Evolutionary conservation across 345 rosid species (phyloP), one percentile per base, ranked within the genome.

Genomic region (Lumnitzera littorea): DNA sequence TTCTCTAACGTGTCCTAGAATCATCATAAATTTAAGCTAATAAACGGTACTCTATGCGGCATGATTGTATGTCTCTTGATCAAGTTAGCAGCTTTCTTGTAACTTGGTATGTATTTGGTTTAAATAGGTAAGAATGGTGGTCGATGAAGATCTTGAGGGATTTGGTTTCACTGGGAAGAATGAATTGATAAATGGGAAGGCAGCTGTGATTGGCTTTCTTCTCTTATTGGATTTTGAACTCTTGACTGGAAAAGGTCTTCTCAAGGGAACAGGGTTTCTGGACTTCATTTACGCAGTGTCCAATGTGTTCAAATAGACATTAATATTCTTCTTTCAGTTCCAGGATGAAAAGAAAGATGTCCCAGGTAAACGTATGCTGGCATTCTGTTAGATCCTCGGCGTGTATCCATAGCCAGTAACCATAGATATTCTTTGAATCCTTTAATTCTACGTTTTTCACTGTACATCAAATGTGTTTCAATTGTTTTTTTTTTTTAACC

Each of bases 261-360:
- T 92, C 59, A 92, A 92, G 62, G 96, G 96, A 55, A 87, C 90
- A 2, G 94, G 98, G 14, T 87, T 92, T 80, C 77, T 92, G 83
- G 96, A 92, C 80, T 87, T 92, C 58, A 70, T 92, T 9, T 89
- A 87, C 66, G 29, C 85, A 63, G 78, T 74, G 59, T 65, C 96
- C 12, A 62, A 84, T 71, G 90, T 91, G 71, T 81, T 92, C 70
- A 89, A 87, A 20, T 92, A 71, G 71, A 77, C 13, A 23, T n/a
- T 50, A 43, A 49, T 48, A 46, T 16, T 60, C 47, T 58, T 73
- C n/a, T 16, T 60, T 36, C 23, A 36, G 43, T 36, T 36, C 43
- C 43, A 43, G 23, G 46, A 49, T 31, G 50, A 36, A 46, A 25
- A 55, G 55, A 63, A 48, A 49, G 29, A 59, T 10, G 36, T 53